Base-by-base conservation (phyloP, 2,329 filamentous ascomycete genomes). In the Rachicladosporium sp. region DNA sequence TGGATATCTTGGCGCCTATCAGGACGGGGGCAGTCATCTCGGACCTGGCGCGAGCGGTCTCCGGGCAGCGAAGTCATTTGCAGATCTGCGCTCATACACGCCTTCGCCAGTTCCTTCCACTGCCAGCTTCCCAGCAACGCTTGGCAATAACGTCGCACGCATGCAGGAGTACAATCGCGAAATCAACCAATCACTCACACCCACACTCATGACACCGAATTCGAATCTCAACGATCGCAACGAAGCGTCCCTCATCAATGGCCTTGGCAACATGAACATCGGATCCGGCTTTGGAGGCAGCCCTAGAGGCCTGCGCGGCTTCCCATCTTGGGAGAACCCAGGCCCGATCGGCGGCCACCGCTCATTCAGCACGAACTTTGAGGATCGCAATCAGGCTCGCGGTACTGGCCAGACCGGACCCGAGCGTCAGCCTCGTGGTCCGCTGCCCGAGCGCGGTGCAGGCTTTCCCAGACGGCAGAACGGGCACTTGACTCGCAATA, bases 1-100 rank as follows among this genome's bases (percentile, higher is more conserved):
- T 9, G 74, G 73, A 23, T 87, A 88, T n/a, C 69, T 96, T 30
- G 83, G 88, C 9, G 65, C 65, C 56, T 78, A 91, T 42, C 78
- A 88, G n/a, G 85, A 85, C 49, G 88, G 85, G 55, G 55, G 66
- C 33, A 64, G 65, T 47, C 72, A 72, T 36, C 69, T 79, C 43
- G 78, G 79, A 27, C 76, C 82, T 35, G 81, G 70, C 41, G 75
- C 85, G 57, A 89, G 89, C 54, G 35, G 35, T 31, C 75, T 98
- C 29, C 81, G 91, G 33, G 85, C 85, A 21, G 91, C 89, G 46
- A 96, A 96, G 69, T 96, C 89, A 37, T 95, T 95, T 59, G 91
- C 89, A 29, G 91, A 98, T 58, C 68, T 98, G 47, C 82, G 89
- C 48, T 93, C 88, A 1, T 94, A 93, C 64, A 95, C 88, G 10